Base-by-base conservation (phyloP, 129 eudicot genomes). In the Apium graveolens region DNA sequence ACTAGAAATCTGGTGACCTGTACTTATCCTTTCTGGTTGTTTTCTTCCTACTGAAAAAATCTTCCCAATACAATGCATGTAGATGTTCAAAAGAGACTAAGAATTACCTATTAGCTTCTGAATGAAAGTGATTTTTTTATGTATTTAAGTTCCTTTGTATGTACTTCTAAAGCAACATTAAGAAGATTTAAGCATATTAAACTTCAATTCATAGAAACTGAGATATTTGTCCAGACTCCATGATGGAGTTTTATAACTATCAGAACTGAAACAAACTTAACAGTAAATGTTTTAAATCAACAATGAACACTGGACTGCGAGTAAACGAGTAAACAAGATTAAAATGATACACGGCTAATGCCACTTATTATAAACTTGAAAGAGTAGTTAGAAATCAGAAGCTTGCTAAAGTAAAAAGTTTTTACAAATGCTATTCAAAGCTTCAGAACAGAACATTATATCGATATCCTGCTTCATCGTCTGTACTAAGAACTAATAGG, bases 151-250 rank as follows among this genome's bases (percentile, higher is more conserved):
- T 4, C 43, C 65, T 5, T n/a, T 55, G 65, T 2, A 69, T 7
- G 43, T 35, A 35, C 26, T 35, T 69, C 0, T 21, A 18, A 18
- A 69, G 31, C 45, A 69, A 18, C 21, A 35, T 20, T 34, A 34
- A 35, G 73, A 16, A 34, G 65, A 14, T 68, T 32, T 5, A 34
- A 68, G 12, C 27, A 34, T 35, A 8, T 14, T 35, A 5, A 32
- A 17, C 73, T 32, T 45, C n/a, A 17, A 39, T 24, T 4, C 11
- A 55, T 27, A 12, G 57, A 71, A 79, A 76, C 73, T 62, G 79
- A 55, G 65, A 55, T 71, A 49, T 60, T 48, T 90, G 87, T 72
- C 78, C 85, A 55, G 90, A 91, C 86, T 72, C 78, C 85, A 55
- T 91, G 88, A 21, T 91, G 96, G 0, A 43, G 14, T 43, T 43